These are phyloP conservation scores for Golubevia sp. DNA, from an alignment of 1,284 basidiomycete species.

Conservation along the genomic window DNA sequence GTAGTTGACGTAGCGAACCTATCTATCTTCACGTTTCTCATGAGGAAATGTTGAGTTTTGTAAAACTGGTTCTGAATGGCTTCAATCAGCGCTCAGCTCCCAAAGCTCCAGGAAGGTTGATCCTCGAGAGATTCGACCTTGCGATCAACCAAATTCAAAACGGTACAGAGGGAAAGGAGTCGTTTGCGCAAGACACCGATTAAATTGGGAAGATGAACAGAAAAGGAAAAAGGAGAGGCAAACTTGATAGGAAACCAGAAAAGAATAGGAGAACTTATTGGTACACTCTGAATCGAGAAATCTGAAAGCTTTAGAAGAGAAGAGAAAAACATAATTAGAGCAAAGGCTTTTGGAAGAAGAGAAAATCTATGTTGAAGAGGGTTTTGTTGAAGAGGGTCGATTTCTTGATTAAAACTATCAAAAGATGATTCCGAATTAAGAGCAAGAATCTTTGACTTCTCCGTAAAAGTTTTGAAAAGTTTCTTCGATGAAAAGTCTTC, in stretches of 20 bases:
- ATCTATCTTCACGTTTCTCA: too few species aligned
- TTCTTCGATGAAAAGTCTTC: conserved; percentile 3
- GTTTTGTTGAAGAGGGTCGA: not conserved
- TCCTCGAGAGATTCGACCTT: too few species aligned
- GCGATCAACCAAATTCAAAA: too few species aligned
- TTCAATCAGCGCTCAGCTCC: too few species aligned
- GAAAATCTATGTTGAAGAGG: not conserved
- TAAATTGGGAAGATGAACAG: not conserved
- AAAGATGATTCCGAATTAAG: not conserved
- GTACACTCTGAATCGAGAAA: not conserved
- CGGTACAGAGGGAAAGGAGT: too few species aligned
- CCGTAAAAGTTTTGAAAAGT: not conserved
- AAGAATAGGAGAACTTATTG: not conserved
- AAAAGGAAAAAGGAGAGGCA: not conserved
- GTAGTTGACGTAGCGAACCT: too few species aligned
- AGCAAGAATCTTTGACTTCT: not conserved
- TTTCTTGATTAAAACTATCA: not conserved
- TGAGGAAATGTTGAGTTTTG: too few species aligned
- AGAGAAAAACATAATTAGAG: not conserved
- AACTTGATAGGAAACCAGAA: not conserved
- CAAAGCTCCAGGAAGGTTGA: too few species aligned
- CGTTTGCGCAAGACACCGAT: too few species aligned
- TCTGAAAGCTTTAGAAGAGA: not conserved
- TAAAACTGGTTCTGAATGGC: too few species aligned
- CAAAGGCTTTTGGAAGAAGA: not conserved